Evolutionary conservation across 2,329 filamentous ascomycete species (phyloP).

Genomic region (Calonectria naviculata): DNA sequence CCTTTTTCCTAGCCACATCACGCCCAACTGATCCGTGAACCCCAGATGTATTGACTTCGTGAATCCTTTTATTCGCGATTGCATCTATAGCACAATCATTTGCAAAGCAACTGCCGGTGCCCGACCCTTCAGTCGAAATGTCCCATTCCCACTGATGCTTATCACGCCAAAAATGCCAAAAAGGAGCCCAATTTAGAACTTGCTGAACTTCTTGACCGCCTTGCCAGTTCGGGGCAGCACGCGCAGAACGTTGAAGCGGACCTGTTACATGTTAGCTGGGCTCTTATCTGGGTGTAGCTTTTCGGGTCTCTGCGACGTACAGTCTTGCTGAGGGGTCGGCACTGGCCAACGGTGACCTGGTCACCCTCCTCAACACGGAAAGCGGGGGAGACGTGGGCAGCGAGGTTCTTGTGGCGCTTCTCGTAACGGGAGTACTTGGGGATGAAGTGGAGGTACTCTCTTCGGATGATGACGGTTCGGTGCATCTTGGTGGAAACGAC

Average conservation of each 20-base stretch:
- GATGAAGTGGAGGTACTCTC: constrained; percentile 99
- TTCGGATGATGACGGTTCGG: constrained; percentile 98
- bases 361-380: constrained; percentile 99
- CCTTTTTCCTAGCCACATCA: constrained; percentile 43
- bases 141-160: constrained; percentile 54
- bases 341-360: constrained; percentile 99
- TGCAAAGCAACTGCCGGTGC: constrained; percentile 55
- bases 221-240: constrained; percentile 98
- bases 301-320: constrained; percentile 68
- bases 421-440: constrained; percentile 99
- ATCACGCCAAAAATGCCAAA: constrained; percentile 68
- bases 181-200: constrained; percentile 82
- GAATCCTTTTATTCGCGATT: constrained; percentile 56
- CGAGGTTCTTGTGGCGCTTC: constrained; percentile 99
- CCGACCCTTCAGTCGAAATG: constrained; percentile 52
- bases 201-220: constrained; percentile 96
- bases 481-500: constrained; percentile 99
- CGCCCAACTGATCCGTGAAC: constrained; percentile 43
- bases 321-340: constrained; percentile 99
- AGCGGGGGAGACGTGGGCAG: constrained; percentile 97
- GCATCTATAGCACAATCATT: constrained; percentile 59
- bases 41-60: constrained; percentile 50
- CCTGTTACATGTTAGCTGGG: constrained; percentile 62
- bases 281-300: neutral
- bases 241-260: constrained; percentile 99